phyloP scores from a whole-genome alignment of 345 rosid genomes.

The Lepidium africanum region DNA sequence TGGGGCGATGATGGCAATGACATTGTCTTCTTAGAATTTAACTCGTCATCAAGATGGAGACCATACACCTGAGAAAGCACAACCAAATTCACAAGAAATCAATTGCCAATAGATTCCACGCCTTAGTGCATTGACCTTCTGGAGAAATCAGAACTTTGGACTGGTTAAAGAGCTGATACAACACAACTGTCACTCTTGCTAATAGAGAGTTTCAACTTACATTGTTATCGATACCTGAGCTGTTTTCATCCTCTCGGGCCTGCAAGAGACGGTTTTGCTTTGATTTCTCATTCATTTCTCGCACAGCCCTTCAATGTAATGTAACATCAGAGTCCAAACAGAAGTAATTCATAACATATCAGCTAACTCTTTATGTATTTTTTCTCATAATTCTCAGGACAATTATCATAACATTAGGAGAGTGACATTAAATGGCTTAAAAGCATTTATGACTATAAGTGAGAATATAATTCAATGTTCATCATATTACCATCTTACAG shows the following conservation, averaged over 20 bases:
- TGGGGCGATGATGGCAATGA: conserved; percentile 96
- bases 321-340: conserved; percentile 14
- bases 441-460: not conserved
- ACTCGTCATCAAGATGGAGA: conserved; percentile 48
- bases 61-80: conserved; percentile 45
- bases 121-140: conserved; percentile 1
- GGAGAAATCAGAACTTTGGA: conserved; percentile 5
- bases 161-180: not conserved
- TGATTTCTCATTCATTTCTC: conserved; percentile 86
- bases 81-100: conserved; percentile 11
- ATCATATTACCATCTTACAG: not conserved
- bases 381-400: not conserved
- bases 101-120: not conserved
- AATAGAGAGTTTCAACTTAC: conserved; percentile 37
- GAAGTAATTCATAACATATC: not conserved
- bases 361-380: conserved; percentile 2
- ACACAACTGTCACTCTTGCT: not conserved
- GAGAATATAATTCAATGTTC: not conserved
- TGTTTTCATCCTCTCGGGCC: conserved; percentile 47
- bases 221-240: conserved; percentile 44
- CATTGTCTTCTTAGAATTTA: conserved; percentile 78
- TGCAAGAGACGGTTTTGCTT: conserved; percentile 75
- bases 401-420: not conserved
- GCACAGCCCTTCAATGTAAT: conserved; percentile 72
- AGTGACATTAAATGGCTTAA: not conserved